phyloP scores from a whole-genome alignment of 495 filamentous ascomycete genomes.

The Neurospora discreta region DNA sequence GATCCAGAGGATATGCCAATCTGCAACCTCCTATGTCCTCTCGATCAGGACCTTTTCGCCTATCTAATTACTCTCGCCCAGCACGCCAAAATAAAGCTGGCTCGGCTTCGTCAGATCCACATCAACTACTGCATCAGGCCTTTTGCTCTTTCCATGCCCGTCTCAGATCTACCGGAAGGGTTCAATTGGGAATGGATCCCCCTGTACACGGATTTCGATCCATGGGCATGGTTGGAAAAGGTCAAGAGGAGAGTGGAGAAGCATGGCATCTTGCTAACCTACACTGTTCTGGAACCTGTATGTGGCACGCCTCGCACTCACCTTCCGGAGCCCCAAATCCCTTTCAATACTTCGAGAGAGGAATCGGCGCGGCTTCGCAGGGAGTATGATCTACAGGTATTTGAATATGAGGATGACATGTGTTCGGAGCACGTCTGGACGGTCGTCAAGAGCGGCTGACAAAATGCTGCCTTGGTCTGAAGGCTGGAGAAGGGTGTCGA shows the following conservation, averaged over 20 bases:
- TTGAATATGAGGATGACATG: background rate
- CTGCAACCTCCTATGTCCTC: background rate
- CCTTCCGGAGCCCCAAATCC: background rate
- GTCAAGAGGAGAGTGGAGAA: background rate
- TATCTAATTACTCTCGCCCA: background rate
- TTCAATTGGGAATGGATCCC: background rate
- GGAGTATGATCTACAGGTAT: background rate
- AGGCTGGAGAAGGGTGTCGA: too few species aligned
- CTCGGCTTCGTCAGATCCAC: background rate
- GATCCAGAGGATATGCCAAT: background rate
- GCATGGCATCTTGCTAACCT: background rate
- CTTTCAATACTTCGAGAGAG: background rate
- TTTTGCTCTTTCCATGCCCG: background rate
- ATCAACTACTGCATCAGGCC: background rate
- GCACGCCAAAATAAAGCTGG: background rate
- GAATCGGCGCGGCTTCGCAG: background rate
- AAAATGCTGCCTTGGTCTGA: background rate
- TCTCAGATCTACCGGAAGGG: background rate
- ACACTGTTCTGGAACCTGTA: background rate
- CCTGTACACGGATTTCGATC: background rate
- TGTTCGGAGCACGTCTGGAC: background rate
- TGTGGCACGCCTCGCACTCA: background rate
- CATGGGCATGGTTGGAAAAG: background rate
- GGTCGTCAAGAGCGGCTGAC: background rate
- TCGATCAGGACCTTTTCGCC: background rate